Conservation (phyloP, 345 rosid species). For the Heritiera fomes region DNA sequence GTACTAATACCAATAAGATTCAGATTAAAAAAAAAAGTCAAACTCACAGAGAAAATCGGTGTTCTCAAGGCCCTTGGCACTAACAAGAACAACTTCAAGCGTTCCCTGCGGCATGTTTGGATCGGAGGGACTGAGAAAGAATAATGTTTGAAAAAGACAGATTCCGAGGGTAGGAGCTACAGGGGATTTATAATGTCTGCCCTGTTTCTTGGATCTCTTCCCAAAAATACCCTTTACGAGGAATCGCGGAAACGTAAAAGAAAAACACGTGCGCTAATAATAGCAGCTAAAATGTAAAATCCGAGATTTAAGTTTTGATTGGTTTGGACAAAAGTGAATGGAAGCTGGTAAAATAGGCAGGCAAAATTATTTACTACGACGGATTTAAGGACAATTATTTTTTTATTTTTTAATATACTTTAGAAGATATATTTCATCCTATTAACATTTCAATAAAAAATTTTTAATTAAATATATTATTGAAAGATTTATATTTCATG, state of each 20-base stretch:
- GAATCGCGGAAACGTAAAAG: not conserved
- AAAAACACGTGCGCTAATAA: too few relatives aligned
- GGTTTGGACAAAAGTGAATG: not conserved
- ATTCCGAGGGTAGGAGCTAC: not conserved
- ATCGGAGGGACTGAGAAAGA: not conserved
- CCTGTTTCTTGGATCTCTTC: conserved; percentile 4
- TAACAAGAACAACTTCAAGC: conserved; percentile 60
- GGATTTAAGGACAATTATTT: too few relatives aligned
- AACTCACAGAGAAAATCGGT: conserved; percentile 55
- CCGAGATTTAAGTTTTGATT: too few relatives aligned
- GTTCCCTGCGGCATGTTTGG: conserved; percentile 57
- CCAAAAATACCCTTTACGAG: not conserved
- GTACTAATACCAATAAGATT: not conserved
- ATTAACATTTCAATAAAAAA: too few relatives aligned
- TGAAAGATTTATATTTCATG: too few relatives aligned
- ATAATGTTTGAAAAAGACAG: not conserved
- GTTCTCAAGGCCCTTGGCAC: conserved; percentile 65
- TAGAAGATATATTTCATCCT: too few relatives aligned
- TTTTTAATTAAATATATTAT: too few relatives aligned
- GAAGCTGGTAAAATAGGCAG: not conserved
- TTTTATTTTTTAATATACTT: too few relatives aligned
- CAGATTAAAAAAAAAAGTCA: not conserved
- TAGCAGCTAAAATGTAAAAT: too few relatives aligned
- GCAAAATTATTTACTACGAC: not conserved
- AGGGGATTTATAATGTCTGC: not conserved